Conservation (phyloP, 805 yeast species). For the Starmera dryadoides region DNA sequence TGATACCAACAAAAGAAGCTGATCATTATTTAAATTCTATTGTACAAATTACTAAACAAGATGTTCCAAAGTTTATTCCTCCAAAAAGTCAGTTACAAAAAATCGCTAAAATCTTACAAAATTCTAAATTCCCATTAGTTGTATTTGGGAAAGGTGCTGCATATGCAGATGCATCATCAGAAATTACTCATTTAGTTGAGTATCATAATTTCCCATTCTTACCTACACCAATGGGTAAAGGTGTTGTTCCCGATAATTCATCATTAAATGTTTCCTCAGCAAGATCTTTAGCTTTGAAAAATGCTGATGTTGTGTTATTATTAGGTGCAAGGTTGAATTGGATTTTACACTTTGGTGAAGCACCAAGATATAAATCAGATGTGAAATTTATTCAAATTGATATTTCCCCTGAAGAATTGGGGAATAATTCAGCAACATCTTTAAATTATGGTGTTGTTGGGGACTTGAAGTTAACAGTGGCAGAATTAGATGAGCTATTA, state of each 20-base stretch:
- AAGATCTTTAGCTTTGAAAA: constrained; percentile 48
- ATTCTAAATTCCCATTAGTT: constrained; percentile 41
- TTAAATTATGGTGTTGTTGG: constrained; percentile 44
- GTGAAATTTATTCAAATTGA: constrained; percentile 55
- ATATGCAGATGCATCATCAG: constrained; percentile 31
- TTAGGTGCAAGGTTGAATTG: constrained; percentile 67
- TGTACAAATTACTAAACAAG: constrained; percentile 1
- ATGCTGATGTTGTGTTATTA: constrained; percentile 52
- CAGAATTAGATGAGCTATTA: constrained; percentile 24
- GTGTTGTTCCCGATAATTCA: constrained; percentile 47
- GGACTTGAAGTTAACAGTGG: constrained; percentile 37
- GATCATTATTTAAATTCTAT: constrained; percentile 1
- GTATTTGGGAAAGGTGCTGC: constrained; percentile 66
- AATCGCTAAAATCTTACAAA: constrained; percentile 27
- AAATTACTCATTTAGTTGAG: constrained; percentile 33
- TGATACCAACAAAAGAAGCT: background rate
- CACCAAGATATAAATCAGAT: constrained; percentile 39
- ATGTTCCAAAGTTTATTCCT: constrained; percentile 28
- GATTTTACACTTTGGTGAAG: constrained; percentile 62
- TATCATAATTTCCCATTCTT: constrained; percentile 44
- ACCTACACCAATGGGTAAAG: constrained; percentile 80
- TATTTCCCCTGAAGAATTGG: constrained; percentile 43
- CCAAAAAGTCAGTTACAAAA: constrained; percentile 25
- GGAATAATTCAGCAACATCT: constrained; percentile 30
- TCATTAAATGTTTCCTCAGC: constrained; percentile 52